Evolutionary conservation across 129 eudicot species (phyloP), one percentile per base, ranked within the genome.

Genomic region (Flaveria trinervia): DNA sequence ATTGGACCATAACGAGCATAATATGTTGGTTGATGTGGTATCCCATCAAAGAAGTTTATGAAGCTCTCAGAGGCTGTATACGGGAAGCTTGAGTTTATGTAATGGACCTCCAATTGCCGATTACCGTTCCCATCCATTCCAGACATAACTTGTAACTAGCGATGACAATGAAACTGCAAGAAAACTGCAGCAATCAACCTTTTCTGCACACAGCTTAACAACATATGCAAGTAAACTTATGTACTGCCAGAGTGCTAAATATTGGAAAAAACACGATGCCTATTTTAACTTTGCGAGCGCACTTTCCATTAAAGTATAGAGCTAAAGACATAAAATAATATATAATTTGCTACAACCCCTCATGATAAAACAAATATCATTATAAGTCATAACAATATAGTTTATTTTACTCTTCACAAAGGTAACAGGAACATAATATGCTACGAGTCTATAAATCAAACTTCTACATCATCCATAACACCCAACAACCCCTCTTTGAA

Each of bases 31-130:
- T 85, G 87, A 44, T 85, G 89, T 9, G 87, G 55, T 75, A 81
- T 65, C 4, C 88, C 97, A 46, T 83, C 90, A 57, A 91, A 91
- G 64, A 89, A 85, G 62, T 78, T 89, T 87, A 85, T 85, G 74
- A 81, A 89, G 84, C 83, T 84, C 39, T 80, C 92, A n/a, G 85
- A 48, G 7, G 36, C 75, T 49, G 87, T 74, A 76, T 89, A 88
- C 20, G 92, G 88, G 82, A 79, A 91, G 50, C 92, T 92, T 2
- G 87, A 26, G 72, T 89, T 79, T 74, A 71, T 85, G 79, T 89
- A 86, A 70, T 88, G 89, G 79, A 81, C 81, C 79, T 86, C 94
- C 84, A 83, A 56, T 68, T 83, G 88, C 14, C 79, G 82, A 79
- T 85, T 82, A 17, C 80, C 88, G 68, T 85, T 85, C 16, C 81